Evolutionary conservation across 495 filamentous ascomycete species (phyloP), one percentile per base, ranked within the genome.

Genomic region (Penicillium tannophilum): DNA sequence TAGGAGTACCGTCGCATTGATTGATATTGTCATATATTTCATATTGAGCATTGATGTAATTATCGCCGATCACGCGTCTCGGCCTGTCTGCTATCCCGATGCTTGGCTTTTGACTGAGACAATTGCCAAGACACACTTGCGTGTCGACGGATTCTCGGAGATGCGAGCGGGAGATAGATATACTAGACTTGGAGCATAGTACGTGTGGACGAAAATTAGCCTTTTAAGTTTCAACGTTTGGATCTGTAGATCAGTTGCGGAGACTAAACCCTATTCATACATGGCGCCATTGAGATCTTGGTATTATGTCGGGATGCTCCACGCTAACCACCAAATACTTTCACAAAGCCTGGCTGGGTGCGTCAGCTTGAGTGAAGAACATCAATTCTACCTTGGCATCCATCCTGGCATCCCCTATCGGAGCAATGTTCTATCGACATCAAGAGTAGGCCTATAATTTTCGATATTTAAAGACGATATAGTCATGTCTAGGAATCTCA

Each of bases 211-310:
- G 10, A 10, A 12, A 14, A 12, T 36, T 36, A 45, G 6, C n/a
- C 23, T 23, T 45, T 12, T 0, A 28, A 20, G 42, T 45, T 12
- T 17, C 42, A 1, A 2, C 39, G 17, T 42, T n/a, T 42, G 39
- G 39, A 42, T 42, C 39, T 45, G 42, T 10, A 36, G 33, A 12
- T 14, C 33, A 36, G 39, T 42, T 23, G 42, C 42, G 42, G 42
- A 45, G 42, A 45, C 42, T 45, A 45, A 45, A 45, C 42, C 42
- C 42, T 23, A 19, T 45, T 45, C 17, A 23, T 45, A 16, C 39
- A 42, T 23, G 20, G 20, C 20, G 20, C 20, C 20, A 23, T 23
- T 23, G 20, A 23, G 20, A 23, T 23, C 20, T 23, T 23, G 20
- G 20, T 1, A 28, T 28, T 17, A n/a, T 12, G 39, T 20, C 42